Percentiles rank a stretch among this genome's conserved stretches.
Conservation (phyloP, 179 eudicot species). For the Camellia oleifera region DNA sequence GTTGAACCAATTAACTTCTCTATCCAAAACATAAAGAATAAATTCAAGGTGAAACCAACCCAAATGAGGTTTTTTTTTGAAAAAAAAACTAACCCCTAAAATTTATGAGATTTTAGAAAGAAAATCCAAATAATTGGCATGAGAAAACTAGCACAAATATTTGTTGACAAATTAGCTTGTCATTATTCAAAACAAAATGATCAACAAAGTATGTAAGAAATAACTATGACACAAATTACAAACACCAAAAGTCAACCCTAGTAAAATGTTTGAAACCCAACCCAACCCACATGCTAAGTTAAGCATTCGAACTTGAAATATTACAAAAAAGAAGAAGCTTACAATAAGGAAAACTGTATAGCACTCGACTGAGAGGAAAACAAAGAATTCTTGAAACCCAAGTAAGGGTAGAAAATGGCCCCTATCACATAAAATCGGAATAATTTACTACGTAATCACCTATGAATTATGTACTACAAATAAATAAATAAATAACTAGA, state of each 20-base stretch:
- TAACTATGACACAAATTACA: not conserved
- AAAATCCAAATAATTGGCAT: not conserved
- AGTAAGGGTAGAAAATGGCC: too few relatives aligned
- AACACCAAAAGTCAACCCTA: not conserved
- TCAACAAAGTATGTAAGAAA: not conserved
- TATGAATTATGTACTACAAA: not conserved
- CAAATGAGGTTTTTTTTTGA: not conserved
- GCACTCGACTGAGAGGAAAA: not conserved
- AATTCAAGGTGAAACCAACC: not conserved
- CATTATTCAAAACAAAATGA: not conserved
- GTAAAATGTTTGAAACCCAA: not conserved
- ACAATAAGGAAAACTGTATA: not conserved
- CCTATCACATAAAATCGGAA: not conserved
- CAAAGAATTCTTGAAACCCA: not conserved
- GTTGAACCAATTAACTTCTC: not conserved
- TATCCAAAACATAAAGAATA: not conserved
- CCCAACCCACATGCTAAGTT: conserved; percentile 2
- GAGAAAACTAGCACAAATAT: not conserved
- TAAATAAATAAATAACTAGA: not conserved
- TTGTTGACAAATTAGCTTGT: not conserved
- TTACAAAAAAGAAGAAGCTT: not conserved
- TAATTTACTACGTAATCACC: not conserved
- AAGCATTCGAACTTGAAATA: not conserved
- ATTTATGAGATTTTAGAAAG: not conserved
- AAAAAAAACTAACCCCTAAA: not conserved